Conservation (phyloP, 805 yeast genomes). For the Ogataea zsoltii region DNA sequence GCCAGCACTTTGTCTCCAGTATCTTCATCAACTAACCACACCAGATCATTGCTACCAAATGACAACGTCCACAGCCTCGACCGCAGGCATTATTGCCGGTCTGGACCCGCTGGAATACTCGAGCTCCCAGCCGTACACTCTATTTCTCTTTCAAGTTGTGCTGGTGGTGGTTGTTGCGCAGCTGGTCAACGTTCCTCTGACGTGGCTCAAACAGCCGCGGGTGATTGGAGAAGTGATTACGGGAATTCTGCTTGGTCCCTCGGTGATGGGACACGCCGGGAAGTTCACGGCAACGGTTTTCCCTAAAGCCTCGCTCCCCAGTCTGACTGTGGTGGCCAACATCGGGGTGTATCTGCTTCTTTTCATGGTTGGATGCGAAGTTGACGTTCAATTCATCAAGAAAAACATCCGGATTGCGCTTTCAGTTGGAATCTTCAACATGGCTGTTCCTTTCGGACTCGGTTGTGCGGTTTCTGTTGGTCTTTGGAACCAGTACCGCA, state of each 20-base stretch:
- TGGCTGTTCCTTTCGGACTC: constrained; percentile 78
- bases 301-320: constrained; percentile 61
- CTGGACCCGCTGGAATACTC: constrained; percentile 64
- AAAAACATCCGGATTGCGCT: constrained; percentile 62
- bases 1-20: neutral
- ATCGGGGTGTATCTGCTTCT: constrained; percentile 72
- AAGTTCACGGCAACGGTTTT: constrained; percentile 64
- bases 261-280: constrained; percentile 72
- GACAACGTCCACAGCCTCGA: constrained; percentile 5
- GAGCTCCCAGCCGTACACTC: constrained; percentile 59
- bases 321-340: constrained; percentile 67
- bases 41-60: neutral
- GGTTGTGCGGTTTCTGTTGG: constrained; percentile 76
- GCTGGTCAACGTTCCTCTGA: constrained; percentile 58
- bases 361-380: constrained; percentile 79
- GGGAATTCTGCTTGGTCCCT: constrained; percentile 74
- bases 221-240: constrained; percentile 82
- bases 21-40: neutral
- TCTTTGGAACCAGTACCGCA: constrained; percentile 54
- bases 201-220: constrained; percentile 67
- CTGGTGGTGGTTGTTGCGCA: constrained; percentile 62
- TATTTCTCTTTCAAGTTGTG: constrained; percentile 69
- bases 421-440: constrained; percentile 66
- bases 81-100: constrained; percentile 72
- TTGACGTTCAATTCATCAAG: constrained; percentile 63